phyloP scores from a whole-genome alignment of 768 basidiomycete species.

The Peribolospora baueri region DNA sequence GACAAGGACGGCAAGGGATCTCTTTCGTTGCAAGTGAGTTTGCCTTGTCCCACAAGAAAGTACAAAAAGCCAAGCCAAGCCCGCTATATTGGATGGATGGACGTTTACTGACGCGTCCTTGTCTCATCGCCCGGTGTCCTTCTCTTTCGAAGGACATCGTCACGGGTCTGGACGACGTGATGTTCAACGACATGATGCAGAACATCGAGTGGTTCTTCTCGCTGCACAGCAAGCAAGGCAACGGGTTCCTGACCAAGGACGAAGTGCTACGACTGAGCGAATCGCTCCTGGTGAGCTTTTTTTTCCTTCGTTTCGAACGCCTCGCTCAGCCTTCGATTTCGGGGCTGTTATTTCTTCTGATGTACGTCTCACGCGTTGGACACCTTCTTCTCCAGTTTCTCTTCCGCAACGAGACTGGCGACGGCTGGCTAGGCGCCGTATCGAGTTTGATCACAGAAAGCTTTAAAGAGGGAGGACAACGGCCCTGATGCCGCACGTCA shows the following conservation, averaged over 20 bases:
- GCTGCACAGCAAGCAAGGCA: conserved; percentile 68
- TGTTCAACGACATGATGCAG: conserved; percentile 93
- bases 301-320: background rate
- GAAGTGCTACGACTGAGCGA: conserved; percentile 89
- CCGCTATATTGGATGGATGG: background rate
- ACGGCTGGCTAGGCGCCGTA: conserved; percentile 85
- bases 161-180: conserved; percentile 62
- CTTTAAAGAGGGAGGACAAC: too few species aligned
- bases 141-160: conserved; percentile 45
- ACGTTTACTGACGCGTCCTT: background rate
- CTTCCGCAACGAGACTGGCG: conserved; percentile 88
- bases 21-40: conserved; percentile 60
- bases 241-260: conserved; percentile 83
- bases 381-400: conserved; percentile 44
- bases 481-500: too few species aligned
- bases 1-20: conserved; percentile 58
- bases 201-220: conserved; percentile 98
- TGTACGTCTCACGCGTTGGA: background rate
- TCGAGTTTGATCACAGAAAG: conserved; percentile 28
- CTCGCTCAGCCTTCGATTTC: conserved; percentile 1
- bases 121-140: background rate
- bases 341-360: background rate
- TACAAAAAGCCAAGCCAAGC: background rate
- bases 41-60: background rate
- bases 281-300: conserved; percentile 49